Conservation (phyloP, 2,329 filamentous ascomycete species). For the Ophiosphaerella herpotricha region DNA sequence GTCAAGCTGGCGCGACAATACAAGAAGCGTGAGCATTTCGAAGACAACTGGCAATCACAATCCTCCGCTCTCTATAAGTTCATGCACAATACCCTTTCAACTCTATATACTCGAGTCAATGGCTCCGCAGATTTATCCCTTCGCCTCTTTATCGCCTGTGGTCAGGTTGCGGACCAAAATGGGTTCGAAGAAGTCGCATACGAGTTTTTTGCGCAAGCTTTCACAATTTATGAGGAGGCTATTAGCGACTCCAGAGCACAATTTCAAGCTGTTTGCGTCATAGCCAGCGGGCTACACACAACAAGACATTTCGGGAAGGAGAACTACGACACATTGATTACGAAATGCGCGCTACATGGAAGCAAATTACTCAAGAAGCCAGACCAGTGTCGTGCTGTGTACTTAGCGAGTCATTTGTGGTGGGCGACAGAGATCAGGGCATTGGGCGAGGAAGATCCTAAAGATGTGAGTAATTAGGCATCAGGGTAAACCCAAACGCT, state of each 20-base stretch:
- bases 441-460: constrained; percentile 79
- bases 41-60: constrained; percentile 73
- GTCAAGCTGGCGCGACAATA: constrained; percentile 87
- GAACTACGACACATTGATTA: constrained; percentile 98
- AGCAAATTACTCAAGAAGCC: constrained; percentile 97
- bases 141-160: constrained; percentile 87
- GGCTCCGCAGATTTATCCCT: constrained; percentile 86
- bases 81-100: constrained; percentile 84
- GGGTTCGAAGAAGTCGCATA: constrained; percentile 96
- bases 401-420: constrained; percentile 95
- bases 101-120: constrained; percentile 84
- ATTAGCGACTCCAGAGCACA: constrained; percentile 95
- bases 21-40: constrained; percentile 87
- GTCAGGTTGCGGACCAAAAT: constrained; percentile 88
- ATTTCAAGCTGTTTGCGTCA: constrained; percentile 95
- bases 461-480: constrained; percentile 63
- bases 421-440: constrained; percentile 87
- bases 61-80: constrained; percentile 91
- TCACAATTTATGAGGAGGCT: constrained; percentile 96
- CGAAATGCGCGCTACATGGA: constrained; percentile 93
- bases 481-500: constrained; percentile 11
- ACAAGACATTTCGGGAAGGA: constrained; percentile 91
- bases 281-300: constrained; percentile 85
- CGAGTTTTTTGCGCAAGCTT: constrained; percentile 97
- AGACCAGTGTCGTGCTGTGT: constrained; percentile 95